phyloP scores from a whole-genome alignment of 116 monocot genomes.

The Phalaenopsis hybrid region DNA sequence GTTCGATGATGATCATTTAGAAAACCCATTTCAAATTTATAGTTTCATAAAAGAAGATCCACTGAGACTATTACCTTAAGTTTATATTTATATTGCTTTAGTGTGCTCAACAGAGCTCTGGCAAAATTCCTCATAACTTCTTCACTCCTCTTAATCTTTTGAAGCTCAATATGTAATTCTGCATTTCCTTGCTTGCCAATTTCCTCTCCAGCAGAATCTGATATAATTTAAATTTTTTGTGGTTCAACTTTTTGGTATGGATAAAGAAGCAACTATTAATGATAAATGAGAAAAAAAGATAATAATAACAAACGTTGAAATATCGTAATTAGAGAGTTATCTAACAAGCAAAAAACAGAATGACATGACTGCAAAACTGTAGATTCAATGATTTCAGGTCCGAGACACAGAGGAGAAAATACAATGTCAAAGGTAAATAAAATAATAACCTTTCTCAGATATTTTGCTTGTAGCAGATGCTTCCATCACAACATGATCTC shows the following conservation, averaged over 20 bases:
- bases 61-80: slow-evolving; percentile 32
- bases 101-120: slow-evolving; percentile 57
- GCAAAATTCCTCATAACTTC: slow-evolving; percentile 53
- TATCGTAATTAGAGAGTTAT: not conserved
- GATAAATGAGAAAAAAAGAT: not conserved
- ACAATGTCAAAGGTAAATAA: not conserved
- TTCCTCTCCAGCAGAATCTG: slow-evolving; percentile 9
- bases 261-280: slow-evolving; percentile 5
- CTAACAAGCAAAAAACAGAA: not conserved
- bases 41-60: not conserved
- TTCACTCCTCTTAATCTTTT: slow-evolving; percentile 34
- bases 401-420: not conserved
- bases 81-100: slow-evolving; percentile 58
- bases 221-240: not conserved
- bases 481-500: slow-evolving; percentile 3
- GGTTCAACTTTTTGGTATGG: slow-evolving; percentile 11
- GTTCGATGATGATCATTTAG: not conserved
- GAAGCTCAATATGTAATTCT: slow-evolving; percentile 19
- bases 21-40: not conserved
- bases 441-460: slow-evolving; percentile 29
- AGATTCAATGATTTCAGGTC: not conserved
- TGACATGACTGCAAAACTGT: not conserved
- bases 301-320: slow-evolving; percentile 7
- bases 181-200: not conserved
- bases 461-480: not conserved